A percentile compares a stretch with the other conserved stretches of the same genome.
Evolutionary conservation across 164 flowering plant genomes (phyloP).

Genomic region (Vitis rotundifolia): DNA sequence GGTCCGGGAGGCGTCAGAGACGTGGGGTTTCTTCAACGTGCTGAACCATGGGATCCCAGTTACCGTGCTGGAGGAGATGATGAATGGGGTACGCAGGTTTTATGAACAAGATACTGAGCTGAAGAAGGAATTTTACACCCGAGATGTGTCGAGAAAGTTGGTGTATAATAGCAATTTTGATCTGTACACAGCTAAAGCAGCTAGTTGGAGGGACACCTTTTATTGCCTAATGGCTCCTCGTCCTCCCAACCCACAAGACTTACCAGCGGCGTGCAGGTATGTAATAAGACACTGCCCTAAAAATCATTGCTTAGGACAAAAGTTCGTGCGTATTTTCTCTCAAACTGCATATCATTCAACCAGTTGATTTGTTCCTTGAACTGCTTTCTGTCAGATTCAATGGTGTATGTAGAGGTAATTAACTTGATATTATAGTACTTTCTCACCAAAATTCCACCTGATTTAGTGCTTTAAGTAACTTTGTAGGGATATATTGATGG

Average conservation of each 20-base stretch:
- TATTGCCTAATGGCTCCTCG: constrained; percentile 18
- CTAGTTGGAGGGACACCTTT: constrained; percentile 44
- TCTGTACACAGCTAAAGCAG: constrained; percentile 16
- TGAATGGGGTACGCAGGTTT: constrained; percentile 36
- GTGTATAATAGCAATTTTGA: constrained; percentile 31
- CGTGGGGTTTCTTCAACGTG: constrained; percentile 57
- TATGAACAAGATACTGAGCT: constrained; percentile 39
- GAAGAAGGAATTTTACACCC: constrained; percentile 31
- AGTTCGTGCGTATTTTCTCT: too few relatives aligned
- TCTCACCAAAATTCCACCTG: too few relatives aligned
- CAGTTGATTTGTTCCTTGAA: background rate
- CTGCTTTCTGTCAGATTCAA: background rate
- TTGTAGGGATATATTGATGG: constrained; percentile 28
- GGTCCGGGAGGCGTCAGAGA: constrained; percentile 33
- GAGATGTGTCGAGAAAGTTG: constrained; percentile 28
- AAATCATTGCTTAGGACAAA: too few relatives aligned
- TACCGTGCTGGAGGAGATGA: constrained; percentile 39
- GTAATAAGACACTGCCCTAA: background rate
- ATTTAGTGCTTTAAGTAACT: too few relatives aligned
- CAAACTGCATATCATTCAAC: background rate
- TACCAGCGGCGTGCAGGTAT: constrained; percentile 40
- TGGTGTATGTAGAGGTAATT: too few relatives aligned
- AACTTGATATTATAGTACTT: too few relatives aligned
- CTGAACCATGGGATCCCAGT: constrained; percentile 54
- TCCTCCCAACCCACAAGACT: constrained; percentile 21